Conservation (phyloP, 345 rosid genomes). For the Hypericum androsaemum region DNA sequence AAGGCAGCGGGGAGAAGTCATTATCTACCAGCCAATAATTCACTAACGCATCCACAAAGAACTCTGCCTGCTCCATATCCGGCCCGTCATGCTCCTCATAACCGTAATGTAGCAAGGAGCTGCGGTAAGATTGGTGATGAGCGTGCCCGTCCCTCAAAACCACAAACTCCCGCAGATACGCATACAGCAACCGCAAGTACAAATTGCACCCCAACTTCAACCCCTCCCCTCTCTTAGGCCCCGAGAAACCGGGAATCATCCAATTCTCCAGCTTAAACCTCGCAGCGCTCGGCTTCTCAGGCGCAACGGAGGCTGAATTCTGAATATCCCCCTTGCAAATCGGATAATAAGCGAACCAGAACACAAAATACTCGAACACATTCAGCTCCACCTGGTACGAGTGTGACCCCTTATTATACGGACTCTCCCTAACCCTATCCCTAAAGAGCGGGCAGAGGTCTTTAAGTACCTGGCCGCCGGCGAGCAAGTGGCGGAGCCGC, state of each 20-base stretch:
- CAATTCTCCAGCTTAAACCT: constrained; percentile 56
- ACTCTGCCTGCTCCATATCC: constrained; percentile 52
- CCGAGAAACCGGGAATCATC: constrained; percentile 53
- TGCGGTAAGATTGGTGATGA: constrained; percentile 54
- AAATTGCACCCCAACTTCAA: constrained; percentile 51
- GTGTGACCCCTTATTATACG: constrained; percentile 38
- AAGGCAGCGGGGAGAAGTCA: constrained; percentile 71
- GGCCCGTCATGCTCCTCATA: constrained; percentile 25
- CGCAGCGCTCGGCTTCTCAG: constrained; percentile 25
- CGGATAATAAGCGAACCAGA: constrained; percentile 92
- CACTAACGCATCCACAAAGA: constrained; percentile 58
- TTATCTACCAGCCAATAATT: constrained; percentile 87
- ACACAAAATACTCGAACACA: constrained; percentile 77
- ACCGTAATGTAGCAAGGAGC: constrained; percentile 76
- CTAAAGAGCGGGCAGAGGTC: constrained; percentile 51
- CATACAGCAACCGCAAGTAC: constrained; percentile 53
- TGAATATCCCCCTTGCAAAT: constrained; percentile 57
- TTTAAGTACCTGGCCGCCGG: constrained; percentile 30
- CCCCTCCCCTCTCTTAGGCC: constrained; percentile 41
- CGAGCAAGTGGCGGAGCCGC: constrained; percentile 51
- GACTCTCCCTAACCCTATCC: constrained; percentile 53
- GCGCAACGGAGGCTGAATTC: constrained; percentile 16
- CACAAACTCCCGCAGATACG: constrained; percentile 70
- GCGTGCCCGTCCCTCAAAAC: constrained; percentile 45
- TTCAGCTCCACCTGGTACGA: constrained; percentile 47